Percentiles rank a stretch among this genome's conserved stretches.
Evolutionary conservation across 352 stramenopile genomes (phyloP).

Genomic region (Pythium insidiosum): DNA sequence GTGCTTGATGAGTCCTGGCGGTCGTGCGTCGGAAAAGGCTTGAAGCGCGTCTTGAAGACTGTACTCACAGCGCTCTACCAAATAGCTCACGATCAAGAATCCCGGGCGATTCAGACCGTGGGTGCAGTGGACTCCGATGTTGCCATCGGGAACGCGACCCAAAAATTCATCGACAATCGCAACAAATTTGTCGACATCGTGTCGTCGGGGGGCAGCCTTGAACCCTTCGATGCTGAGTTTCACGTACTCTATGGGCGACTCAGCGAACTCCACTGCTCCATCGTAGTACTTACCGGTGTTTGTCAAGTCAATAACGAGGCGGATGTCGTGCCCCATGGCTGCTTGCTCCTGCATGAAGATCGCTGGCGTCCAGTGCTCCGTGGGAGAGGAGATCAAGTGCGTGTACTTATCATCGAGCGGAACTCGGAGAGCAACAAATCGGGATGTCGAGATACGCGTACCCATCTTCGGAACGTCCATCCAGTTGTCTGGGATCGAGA

Average conservation of each 20-base stretch:
- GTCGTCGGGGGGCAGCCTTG: conserved; percentile 28
- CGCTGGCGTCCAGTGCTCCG: conserved; percentile 49
- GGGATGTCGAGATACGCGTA: conserved; percentile 30
- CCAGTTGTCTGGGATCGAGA: conserved; percentile 76
- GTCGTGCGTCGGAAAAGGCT: conserved; percentile 51
- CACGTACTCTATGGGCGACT: conserved; percentile 47
- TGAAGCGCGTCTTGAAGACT: conserved; percentile 50
- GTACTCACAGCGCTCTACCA: conserved; percentile 40
- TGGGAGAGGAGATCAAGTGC: conserved; percentile 22
- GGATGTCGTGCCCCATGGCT: conserved; percentile 27
- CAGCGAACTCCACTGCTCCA: conserved; percentile 34
- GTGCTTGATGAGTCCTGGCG: conserved; percentile 75
- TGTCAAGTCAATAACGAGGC: conserved; percentile 74
- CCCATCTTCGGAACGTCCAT: conserved; percentile 72
- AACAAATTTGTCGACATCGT: conserved; percentile 51
- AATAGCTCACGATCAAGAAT: conserved; percentile 68
- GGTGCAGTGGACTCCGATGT: conserved; percentile 71
- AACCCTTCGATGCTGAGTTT: conserved; percentile 80
- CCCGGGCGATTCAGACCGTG: conserved; percentile 75
- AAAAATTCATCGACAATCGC: conserved; percentile 61
- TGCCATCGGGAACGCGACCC: conserved; percentile 21
- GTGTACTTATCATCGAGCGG: conserved; percentile 61
- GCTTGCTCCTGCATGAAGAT: conserved; percentile 43
- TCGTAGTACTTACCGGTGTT: conserved; percentile 85
- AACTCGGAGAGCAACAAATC: conserved; percentile 64